Base-by-base conservation (phyloP, 495 filamentous ascomycete species). In the Penicillium cosmopolitanum region DNA sequence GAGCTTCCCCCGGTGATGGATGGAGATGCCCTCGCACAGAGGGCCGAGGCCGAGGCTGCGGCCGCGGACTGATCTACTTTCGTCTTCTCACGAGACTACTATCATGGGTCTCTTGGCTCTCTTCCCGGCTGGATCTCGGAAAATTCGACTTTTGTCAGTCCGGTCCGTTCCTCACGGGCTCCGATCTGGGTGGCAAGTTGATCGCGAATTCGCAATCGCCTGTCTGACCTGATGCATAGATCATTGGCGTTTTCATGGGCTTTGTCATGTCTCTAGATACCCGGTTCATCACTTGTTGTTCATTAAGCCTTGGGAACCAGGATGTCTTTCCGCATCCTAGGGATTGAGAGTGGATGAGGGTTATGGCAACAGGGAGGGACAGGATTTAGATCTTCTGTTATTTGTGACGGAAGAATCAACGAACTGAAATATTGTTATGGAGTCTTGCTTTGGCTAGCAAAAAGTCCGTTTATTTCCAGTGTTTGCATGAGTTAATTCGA, bases 371-470 rank as follows among this genome's bases (percentile, higher is more conserved):
- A 54, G 55, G 51, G 59, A 23, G 57, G 8, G 59, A 48, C 56
- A 51, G 62, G 46, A 25, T 56, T 21, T 13, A 55, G 55, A 55
- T 55, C 60, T 58, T 64, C 52, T 68, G 67, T 66, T 56, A 53
- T 51, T 68, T 70, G 62, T 58, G 63, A 68, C 51, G 44, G 63
- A 70, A 70, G 60, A 62, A 57, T 66, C 60, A 66, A 69, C 60
- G 71, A 48, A 64, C 58, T 63, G 63, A 73, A 59, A 72, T 70
- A 53, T 67, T 71, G 62, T 68, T 66, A 71, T 74, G 66, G 58
- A 65, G 67, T 58, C 62, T 71, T 66, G 61, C 67, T 68, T 75
- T 56, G 50, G 55, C 16, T 66, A 70, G 65, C 62, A 69, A 73
- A 73, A 70, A 65, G 68, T 69, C 63, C 66, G 60, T 73, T 69